These are phyloP conservation scores for Pterulicium gracile DNA, from an alignment of 1,284 basidiomycete genomes.

Conservation along the genomic window DNA sequence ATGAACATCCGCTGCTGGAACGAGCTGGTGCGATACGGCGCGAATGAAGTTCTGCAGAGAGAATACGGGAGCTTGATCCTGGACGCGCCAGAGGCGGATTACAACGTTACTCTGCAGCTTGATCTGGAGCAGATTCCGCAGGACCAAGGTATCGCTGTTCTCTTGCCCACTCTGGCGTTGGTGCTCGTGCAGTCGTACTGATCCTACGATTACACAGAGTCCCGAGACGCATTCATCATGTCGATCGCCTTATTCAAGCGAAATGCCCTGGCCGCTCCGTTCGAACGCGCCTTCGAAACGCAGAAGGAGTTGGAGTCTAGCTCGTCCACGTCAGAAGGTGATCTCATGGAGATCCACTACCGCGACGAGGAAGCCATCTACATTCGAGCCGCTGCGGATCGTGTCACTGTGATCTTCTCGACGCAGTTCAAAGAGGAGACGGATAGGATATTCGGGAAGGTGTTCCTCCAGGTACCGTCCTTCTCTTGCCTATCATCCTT, in stretches of 20 bases:
- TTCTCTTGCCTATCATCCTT: background rate
- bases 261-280: constrained; percentile 91
- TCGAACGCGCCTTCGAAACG: constrained; percentile 82
- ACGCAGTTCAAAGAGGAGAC: constrained; percentile 98
- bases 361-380: constrained; percentile 97
- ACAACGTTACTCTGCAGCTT: constrained; percentile 81
- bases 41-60: constrained; percentile 67
- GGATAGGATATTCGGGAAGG: constrained; percentile 92
- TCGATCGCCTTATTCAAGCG: constrained; percentile 86
- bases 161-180: constrained; percentile 1
- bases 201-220: constrained; percentile 38
- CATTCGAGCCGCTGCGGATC: constrained; percentile 85
- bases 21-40: constrained; percentile 85
- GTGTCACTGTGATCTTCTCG: constrained; percentile 96
- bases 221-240: constrained; percentile 69
- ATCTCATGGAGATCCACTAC: constrained; percentile 91
- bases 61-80: constrained; percentile 77
- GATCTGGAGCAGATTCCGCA: constrained; percentile 80
- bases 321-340: constrained; percentile 52
- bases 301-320: constrained; percentile 73
- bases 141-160: constrained; percentile 56
- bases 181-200: background rate
- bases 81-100: constrained; percentile 67
- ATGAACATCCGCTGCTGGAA: constrained; percentile 98
- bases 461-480: constrained; percentile 79